Evolutionary conservation across 2,329 filamentous ascomycete genomes (phyloP).

Genomic region (Ceratocystis colombiana): DNA sequence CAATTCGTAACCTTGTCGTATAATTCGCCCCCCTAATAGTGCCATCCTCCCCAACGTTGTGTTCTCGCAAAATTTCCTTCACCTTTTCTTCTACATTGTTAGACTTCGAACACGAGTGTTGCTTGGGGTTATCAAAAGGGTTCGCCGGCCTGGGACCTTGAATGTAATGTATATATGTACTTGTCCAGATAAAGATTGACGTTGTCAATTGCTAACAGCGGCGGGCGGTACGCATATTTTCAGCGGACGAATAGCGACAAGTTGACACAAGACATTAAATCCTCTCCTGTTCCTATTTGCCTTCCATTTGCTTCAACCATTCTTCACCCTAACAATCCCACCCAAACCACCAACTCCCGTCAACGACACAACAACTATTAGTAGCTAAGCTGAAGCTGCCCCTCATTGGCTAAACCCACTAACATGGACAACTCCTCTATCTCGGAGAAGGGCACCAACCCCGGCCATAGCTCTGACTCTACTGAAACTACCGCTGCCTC

Average conservation of each 20-base stretch:
- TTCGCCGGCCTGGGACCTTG: not conserved
- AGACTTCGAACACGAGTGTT: not conserved
- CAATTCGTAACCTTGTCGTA: not conserved
- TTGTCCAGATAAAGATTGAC: conserved; percentile 8
- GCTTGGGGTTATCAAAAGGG: conserved; percentile 4
- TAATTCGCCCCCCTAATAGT: not conserved
- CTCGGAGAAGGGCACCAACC: conserved; percentile 15
- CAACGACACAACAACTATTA: not conserved
- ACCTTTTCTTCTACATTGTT: not conserved
- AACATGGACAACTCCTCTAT: conserved; percentile 27
- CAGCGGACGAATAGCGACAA: conserved; percentile 1
- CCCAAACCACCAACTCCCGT: no score
- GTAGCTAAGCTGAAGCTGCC: no score
- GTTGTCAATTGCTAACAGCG: not conserved
- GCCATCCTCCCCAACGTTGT: not conserved
- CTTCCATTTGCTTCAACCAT: not conserved
- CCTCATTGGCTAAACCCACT: conserved; percentile 14
- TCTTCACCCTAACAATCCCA: not conserved
- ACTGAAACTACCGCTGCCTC: conserved; percentile 7
- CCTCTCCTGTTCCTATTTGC: not conserved
- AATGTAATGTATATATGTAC: no score
- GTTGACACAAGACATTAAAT: conserved; percentile 1
- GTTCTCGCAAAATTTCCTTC: not conserved
- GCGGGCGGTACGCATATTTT: no score
- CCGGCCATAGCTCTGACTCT: conserved; percentile 13